phyloP scores from a whole-genome alignment of 2,329 filamentous ascomycete species.

The Clarireedia sp. region DNA sequence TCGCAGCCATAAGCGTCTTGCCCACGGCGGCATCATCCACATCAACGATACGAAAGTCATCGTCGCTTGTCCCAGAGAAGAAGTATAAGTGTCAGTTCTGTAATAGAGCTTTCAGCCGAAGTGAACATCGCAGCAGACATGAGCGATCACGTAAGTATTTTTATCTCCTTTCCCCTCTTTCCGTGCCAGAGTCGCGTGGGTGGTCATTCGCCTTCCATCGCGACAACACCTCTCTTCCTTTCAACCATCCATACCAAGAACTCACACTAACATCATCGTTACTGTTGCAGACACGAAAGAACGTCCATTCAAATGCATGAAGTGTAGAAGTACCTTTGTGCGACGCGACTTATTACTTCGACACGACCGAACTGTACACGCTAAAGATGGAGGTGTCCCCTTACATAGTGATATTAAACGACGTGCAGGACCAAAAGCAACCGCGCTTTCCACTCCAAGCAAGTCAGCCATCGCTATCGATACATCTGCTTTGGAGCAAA shows the following conservation, averaged over 20 bases:
- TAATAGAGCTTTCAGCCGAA: constrained; percentile 92
- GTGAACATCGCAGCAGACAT: constrained; percentile 93
- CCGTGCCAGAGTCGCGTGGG: constrained; percentile 14
- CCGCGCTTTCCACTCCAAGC: constrained; percentile 54
- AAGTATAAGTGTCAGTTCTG: constrained; percentile 99
- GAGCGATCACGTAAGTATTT: constrained; percentile 88
- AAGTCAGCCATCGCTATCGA: constrained; percentile 79
- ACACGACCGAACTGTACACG: constrained; percentile 96
- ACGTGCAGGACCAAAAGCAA: constrained; percentile 62
- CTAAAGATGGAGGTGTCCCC: constrained; percentile 91
- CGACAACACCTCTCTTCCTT: not conserved
- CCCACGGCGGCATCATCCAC: constrained; percentile 54
- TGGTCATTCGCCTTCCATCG: not conserved
- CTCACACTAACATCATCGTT: constrained; percentile 14
- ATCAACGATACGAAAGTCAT: constrained; percentile 65
- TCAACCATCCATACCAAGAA: not conserved
- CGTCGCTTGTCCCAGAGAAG: constrained; percentile 71
- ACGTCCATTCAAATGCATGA: constrained; percentile 96
- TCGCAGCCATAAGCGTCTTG: constrained; percentile 47
- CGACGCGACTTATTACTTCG: constrained; percentile 91
- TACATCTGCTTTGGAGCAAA: constrained; percentile 79
- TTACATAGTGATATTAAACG: constrained; percentile 92
- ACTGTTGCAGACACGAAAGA: constrained; percentile 79
- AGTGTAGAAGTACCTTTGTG: constrained; percentile 97
- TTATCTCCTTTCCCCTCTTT: constrained; percentile 14